Base-by-base conservation (phyloP, 345 rosid species). In the Combretum micranthum region DNA sequence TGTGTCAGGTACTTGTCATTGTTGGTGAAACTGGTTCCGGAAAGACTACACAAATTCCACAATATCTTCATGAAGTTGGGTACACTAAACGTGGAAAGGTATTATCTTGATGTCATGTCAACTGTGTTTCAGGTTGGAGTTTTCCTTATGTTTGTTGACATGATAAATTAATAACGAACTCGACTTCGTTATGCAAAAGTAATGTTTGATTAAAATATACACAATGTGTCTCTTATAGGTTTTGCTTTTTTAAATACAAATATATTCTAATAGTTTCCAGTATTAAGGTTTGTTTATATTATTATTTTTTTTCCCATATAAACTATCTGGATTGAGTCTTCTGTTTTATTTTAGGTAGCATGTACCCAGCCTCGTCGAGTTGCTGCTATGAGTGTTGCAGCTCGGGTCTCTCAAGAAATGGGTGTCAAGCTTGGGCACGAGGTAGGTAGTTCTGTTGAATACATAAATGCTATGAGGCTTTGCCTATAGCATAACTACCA, bases 21-120 rank as follows among this genome's bases (percentile, higher is more conserved):
- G 97, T 93, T 20, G 99, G 99, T 66, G 99, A 93, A 74, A 93
- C 99, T 62, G 97, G 96, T 67, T 92, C 98, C 25, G 98, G 98
- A 57, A 91, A 91, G 82, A 91, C 98, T 47, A 91, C 98, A 16
- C 98, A 91, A 66, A 84, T 88, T 62, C 96, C 96, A 22, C 98
- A 92, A 55, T 92, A 92, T 76, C 93, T 88, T 58, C 95, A 92
- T 56, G 98, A 92, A 78, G 95, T 90, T 66, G 96, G 96, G 68
- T 92, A 88, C 79, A 92, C 96, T 12, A 89, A 83, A 74, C 79
- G 67, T 16, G 99, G 99, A 57, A 89, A 81, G 94, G 97, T 90
- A 76, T 62, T 57, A 43, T 10, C 55, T 66, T 32, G 3, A 32
- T 50, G 45, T 22, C 16, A n/a, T 55, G 47, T 61, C 46, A 14